Evolutionary conservation across 768 basidiomycete genomes (phyloP).

Genomic region (Pluteus cervinus): DNA sequence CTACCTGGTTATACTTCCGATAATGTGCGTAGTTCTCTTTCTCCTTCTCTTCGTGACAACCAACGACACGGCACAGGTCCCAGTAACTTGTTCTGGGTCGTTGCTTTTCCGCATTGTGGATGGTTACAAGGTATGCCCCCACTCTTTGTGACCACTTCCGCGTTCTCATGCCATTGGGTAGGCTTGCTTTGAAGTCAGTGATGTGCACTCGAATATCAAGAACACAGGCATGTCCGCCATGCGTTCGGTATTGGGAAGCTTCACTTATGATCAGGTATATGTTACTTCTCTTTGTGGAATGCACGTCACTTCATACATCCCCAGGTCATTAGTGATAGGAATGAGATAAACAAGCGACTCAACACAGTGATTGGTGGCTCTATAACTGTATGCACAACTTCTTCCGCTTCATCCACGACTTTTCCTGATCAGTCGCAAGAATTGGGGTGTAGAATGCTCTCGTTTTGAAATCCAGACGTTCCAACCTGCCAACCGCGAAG

Average conservation of each 20-base stretch:
- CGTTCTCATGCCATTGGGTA: constrained; percentile 5
- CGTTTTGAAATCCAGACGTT: constrained; percentile 56
- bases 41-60: background rate
- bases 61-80: constrained; percentile 28
- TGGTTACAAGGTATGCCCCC: constrained; percentile 34
- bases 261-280: constrained; percentile 39
- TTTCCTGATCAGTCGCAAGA: constrained; percentile 17
- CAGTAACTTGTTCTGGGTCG: constrained; percentile 46
- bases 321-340: constrained; percentile 49
- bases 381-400: constrained; percentile 28
- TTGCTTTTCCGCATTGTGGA: constrained; percentile 47
- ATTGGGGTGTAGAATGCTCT: constrained; percentile 55
- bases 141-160: background rate
- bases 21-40: constrained; percentile 15
- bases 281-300: background rate
- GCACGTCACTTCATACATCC: background rate
- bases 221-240: constrained; percentile 51
- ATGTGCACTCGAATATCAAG: constrained; percentile 42
- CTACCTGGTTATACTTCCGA: constrained; percentile 28
- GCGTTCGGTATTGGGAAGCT: constrained; percentile 46
- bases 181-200: constrained; percentile 45
- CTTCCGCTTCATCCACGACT: background rate
- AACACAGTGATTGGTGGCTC: constrained; percentile 44
- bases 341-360: constrained; percentile 42
- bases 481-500: constrained; percentile 54